Evolutionary conservation across 192 early-diverging fungal species (phyloP).

Genomic region (Cladochytrium replicatum): DNA sequence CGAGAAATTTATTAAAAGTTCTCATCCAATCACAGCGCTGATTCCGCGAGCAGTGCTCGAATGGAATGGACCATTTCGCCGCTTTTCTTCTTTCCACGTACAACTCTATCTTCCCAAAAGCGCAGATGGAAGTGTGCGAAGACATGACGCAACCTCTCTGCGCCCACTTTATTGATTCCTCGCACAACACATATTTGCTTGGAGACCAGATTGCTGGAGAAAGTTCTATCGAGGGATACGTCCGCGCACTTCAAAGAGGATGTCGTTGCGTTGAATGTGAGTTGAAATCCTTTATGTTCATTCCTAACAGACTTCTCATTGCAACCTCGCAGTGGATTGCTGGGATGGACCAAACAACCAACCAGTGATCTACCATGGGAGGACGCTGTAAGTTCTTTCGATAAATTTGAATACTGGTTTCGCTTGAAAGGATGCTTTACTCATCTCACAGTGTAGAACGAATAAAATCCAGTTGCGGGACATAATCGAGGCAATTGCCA

Average conservation of each 20-base stretch:
- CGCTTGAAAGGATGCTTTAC: neutral
- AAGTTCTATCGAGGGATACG: neutral
- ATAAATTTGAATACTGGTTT: constrained; percentile 1
- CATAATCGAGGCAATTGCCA: constrained; percentile 57
- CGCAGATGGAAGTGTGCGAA: constrained; percentile 33
- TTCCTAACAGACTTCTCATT: too few relatives aligned
- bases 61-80: constrained; percentile 57
- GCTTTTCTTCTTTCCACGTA: constrained; percentile 55
- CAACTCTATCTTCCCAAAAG: constrained; percentile 45
- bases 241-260: constrained; percentile 46
- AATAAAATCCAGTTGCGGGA: constrained; percentile 60
- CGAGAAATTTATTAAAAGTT: constrained; percentile 50
- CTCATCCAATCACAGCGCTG: neutral
- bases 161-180: constrained; percentile 9
- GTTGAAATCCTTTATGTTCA: constrained; percentile 9
- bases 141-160: constrained; percentile 11
- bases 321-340: constrained; percentile 63
- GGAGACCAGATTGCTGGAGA: constrained; percentile 9
- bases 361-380: constrained; percentile 62
- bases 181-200: constrained; percentile 13
- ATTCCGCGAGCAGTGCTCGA: constrained; percentile 14
- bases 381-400: constrained; percentile 58
- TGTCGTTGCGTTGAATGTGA: constrained; percentile 71
- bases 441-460: too few relatives aligned
- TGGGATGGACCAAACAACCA: constrained; percentile 62